Percentiles rank a stretch among this genome's conserved stretches.
phyloP scores from a whole-genome alignment of 257 asterid species.

The Coffea canephora region DNA sequence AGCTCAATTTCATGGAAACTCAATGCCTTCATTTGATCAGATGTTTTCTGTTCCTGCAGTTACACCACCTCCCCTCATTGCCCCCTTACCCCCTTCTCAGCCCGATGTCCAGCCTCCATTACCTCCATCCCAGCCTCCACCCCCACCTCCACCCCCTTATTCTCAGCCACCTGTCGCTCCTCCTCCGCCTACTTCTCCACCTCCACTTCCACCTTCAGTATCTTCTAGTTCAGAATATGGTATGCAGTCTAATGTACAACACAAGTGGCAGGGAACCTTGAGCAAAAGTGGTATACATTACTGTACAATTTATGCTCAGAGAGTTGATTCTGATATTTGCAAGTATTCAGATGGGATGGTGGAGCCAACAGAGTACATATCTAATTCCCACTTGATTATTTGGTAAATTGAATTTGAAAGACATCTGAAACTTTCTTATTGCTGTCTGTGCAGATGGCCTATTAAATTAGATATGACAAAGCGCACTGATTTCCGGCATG shows the following conservation, averaged over 20 bases:
- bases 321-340: slow-evolving; percentile 81
- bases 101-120: slow-evolving; percentile 45
- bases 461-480: slow-evolving; percentile 82
- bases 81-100: slow-evolving; percentile 50
- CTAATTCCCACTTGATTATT: slow-evolving; percentile 24
- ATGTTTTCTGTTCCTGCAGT: slow-evolving; percentile 53
- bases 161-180: slow-evolving; percentile 58
- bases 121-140: slow-evolving; percentile 64
- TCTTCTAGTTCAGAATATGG: slow-evolving; percentile 37
- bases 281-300: slow-evolving; percentile 86
- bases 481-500: slow-evolving; percentile 88
- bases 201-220: slow-evolving; percentile 55
- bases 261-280: slow-evolving; percentile 82
- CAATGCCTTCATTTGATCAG: slow-evolving; percentile 60
- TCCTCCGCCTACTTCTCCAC: slow-evolving; percentile 69
- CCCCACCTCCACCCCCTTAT: slow-evolving; percentile 61
- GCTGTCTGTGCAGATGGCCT: slow-evolving; percentile 87
- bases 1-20: slow-evolving; percentile 54
- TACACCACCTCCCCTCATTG: slow-evolving; percentile 54
- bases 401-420: slow-evolving; percentile 1
- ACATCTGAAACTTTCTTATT: slow-evolving; percentile 13
- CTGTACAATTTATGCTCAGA: slow-evolving; percentile 71
- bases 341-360: slow-evolving; percentile 58
- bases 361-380: slow-evolving; percentile 83
- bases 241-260: slow-evolving; percentile 25